Evolutionary conservation across 805 yeast genomes (phyloP).

Genomic region (Suhomyces kilbournensis): DNA sequence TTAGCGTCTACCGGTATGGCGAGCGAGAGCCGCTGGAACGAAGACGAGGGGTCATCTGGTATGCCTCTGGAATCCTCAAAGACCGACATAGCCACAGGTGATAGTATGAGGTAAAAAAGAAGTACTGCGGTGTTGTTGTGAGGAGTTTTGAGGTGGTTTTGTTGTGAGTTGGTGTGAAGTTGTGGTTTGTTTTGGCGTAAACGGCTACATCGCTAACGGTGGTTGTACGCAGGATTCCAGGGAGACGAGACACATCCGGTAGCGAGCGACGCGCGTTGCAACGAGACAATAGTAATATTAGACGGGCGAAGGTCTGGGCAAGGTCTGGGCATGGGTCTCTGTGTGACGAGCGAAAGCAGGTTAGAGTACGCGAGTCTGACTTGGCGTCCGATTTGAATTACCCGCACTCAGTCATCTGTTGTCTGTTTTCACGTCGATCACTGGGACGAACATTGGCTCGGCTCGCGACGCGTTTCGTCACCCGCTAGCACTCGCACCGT

Average conservation of each 20-base stretch:
- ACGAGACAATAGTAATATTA: not conserved
- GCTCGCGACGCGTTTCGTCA: not conserved
- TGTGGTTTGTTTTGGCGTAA: not conserved
- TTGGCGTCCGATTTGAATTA: too few relatives aligned
- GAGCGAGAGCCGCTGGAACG: conserved; percentile 23
- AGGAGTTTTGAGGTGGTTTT: not conserved
- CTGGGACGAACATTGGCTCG: too few relatives aligned
- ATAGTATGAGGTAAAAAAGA: not conserved
- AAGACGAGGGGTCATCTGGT: not conserved
- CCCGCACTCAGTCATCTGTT: too few relatives aligned
- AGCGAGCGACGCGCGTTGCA: not conserved
- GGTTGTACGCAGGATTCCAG: not conserved
- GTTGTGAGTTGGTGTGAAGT: not conserved
- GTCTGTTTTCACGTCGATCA: too few relatives aligned
- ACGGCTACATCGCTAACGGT: not conserved
- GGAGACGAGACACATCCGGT: not conserved
- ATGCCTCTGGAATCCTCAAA: not conserved
- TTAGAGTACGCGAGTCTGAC: too few relatives aligned
- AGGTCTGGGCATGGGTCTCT: not conserved
- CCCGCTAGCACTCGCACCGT: not conserved
- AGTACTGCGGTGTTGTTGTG: not conserved
- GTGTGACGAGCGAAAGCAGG: not conserved
- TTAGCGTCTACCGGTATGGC: conserved; percentile 26
- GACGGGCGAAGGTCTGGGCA: not conserved
- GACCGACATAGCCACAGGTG: not conserved